Evolutionary conservation across 73 alveolate species (phyloP), one percentile per base, ranked within the genome.

Genomic region (Symbiodinium pilosum): DNA sequence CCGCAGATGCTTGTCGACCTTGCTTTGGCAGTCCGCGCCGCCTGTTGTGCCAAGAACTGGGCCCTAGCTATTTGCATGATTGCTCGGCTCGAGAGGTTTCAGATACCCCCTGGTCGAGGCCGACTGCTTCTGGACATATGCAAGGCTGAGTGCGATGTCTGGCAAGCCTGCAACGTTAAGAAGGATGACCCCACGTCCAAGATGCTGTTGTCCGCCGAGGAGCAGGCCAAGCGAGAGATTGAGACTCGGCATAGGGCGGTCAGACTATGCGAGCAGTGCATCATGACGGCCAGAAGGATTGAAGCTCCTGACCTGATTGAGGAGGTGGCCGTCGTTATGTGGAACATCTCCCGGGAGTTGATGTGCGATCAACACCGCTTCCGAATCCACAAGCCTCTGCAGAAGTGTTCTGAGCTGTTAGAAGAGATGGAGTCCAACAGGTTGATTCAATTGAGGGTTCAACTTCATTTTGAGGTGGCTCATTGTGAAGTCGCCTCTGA

Each of bases 381-480:
- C 38, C 92, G 93, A 77, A 85, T 93, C 41, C 98, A 93, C 98
- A 93, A 93, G 84, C 83, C 93, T 44, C 34, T 93, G 69, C 92
- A 77, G 47, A 93, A 93, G 68, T 73, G 93, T 21, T 75, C 86
- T 44, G 98, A 93, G 43, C 91, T 93, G 9, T 21, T 93, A 68
- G 98, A 93, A 30, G 98, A 93, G 98, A 93, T 93, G 92, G 93
- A 93, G 84, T 77, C 98, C 40, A 93, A 77, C 68, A 88, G 98
- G 43, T 51, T 93, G 98, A 52, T 93, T 51, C 98, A 84, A 28
- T 34, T 93, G 68, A 54, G 98, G 38, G 98, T 93, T n/a, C 98
- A 93, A 93, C 98, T 93, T 41, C 98, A 93, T 44, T 93, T 77
- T 34, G 98, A 93, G 64, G 92, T 93, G 41, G 98, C 98, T 44